Percentiles rank a stretch among this genome's conserved stretches.
Evolutionary conservation across 306 rosid species (phyloP).

Genomic region (Nissolia schottii): DNA sequence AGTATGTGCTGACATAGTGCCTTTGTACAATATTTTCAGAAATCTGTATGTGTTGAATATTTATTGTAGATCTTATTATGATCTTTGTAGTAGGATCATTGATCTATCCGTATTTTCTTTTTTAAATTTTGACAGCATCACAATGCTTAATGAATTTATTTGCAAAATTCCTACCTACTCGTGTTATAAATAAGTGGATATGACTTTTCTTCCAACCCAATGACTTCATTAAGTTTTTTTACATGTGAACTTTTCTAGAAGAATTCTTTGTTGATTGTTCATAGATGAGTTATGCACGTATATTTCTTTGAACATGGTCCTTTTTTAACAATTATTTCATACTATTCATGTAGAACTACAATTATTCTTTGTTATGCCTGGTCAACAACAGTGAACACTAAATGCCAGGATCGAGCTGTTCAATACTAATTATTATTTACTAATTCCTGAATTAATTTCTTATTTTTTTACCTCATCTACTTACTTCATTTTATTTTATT

Average conservation of each 20-base stretch:
- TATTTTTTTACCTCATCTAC: neutral
- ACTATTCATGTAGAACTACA: neutral
- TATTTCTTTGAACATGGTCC: neutral
- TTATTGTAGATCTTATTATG: neutral
- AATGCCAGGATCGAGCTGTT: neutral
- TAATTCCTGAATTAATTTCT: neutral
- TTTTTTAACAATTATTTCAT: neutral
- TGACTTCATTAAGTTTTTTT: neutral
- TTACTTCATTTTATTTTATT: neutral
- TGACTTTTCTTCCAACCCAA: neutral
- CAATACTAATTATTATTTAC: neutral
- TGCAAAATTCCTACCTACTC: neutral
- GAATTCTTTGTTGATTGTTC: neutral
- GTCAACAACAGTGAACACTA: neutral
- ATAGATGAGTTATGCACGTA: neutral
- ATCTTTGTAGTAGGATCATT: neutral
- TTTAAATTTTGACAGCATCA: neutral
- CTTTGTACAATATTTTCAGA: neutral
- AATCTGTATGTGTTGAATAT: neutral
- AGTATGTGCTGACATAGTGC: neutral
- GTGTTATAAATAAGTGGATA: neutral
- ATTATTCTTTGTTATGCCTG: neutral
- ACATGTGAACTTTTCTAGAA: neutral
- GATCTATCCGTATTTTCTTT: neutral
- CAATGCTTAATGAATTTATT: conserved; percentile 16